Evolutionary conservation across 768 basidiomycete species (phyloP).

Genomic region (Sistotremastrum niveocremeum): DNA sequence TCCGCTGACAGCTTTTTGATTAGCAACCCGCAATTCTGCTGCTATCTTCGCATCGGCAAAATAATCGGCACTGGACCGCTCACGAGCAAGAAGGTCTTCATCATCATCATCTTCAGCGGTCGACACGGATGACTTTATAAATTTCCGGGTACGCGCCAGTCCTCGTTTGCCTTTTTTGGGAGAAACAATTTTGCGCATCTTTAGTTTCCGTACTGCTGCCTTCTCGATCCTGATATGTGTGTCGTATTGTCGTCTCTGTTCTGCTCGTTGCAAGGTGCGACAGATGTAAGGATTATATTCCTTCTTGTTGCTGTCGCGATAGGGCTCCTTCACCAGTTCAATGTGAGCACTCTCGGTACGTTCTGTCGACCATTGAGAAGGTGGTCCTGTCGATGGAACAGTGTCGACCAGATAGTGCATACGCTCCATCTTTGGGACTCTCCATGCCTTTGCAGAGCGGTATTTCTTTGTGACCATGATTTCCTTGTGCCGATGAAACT

Average conservation of each 20-base stretch:
- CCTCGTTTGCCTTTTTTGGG: too few relatives aligned
- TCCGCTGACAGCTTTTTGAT: too few relatives aligned
- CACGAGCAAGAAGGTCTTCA: too few relatives aligned
- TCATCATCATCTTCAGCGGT: too few relatives aligned
- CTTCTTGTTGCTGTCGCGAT: slow-evolving; percentile 20
- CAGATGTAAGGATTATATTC: slow-evolving; percentile 23
- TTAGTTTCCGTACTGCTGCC: too few relatives aligned
- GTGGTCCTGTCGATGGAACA: slow-evolving; percentile 15
- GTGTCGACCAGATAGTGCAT: slow-evolving; percentile 24
- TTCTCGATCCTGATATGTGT: too few relatives aligned
- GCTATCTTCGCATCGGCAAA: too few relatives aligned
- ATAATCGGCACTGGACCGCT: too few relatives aligned
- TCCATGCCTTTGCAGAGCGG: slow-evolving; percentile 12
- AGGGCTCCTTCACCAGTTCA: slow-evolving; percentile 19
- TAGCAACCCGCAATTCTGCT: too few relatives aligned
- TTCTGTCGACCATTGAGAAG: slow-evolving; percentile 24
- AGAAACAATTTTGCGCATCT: too few relatives aligned
- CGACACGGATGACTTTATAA: too few relatives aligned
- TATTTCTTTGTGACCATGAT: slow-evolving; percentile 18
- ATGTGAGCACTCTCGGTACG: slow-evolving; percentile 21
- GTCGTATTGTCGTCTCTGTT: slow-evolving; percentile 19
- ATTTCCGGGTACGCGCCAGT: too few relatives aligned
- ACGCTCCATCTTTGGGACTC: slow-evolving; percentile 28
- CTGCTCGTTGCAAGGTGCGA: slow-evolving; percentile 16
- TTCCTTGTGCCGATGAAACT: slow-evolving; percentile 25